Evolutionary conservation across 805 yeast genomes (phyloP).

Genomic region (Lachancea mirantina): DNA sequence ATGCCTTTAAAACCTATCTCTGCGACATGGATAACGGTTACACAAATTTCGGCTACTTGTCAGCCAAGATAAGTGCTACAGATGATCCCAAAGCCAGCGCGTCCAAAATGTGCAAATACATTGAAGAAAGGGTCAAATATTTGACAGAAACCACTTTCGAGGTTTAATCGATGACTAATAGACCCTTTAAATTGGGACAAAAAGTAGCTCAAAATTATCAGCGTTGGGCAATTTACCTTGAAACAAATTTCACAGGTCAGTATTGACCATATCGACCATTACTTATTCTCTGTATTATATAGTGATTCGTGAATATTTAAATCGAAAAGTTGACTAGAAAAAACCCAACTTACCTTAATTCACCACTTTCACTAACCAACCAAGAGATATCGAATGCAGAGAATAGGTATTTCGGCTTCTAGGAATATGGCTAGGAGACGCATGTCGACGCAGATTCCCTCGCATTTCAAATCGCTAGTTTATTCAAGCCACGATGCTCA

Average conservation of each 20-base stretch:
- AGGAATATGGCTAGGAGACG: constrained; percentile 10
- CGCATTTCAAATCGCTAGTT: constrained; percentile 24
- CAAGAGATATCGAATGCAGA: too few relatives aligned
- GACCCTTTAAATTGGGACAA: too few relatives aligned
- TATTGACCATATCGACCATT: not conserved
- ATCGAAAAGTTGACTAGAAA: too few relatives aligned
- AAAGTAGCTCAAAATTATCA: too few relatives aligned
- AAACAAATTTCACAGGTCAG: not conserved
- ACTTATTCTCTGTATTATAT: too few relatives aligned
- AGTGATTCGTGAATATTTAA: too few relatives aligned
- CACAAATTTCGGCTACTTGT: constrained; percentile 18
- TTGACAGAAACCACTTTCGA: constrained; percentile 13
- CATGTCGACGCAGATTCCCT: constrained; percentile 20
- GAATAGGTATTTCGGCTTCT: not conserved
- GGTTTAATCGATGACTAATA: constrained; percentile 1
- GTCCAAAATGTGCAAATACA: constrained; percentile 22
- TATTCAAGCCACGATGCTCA: constrained; percentile 27
- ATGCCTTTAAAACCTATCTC: constrained; percentile 16
- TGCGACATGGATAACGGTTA: constrained; percentile 13
- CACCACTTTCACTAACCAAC: too few relatives aligned
- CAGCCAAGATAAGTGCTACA: constrained; percentile 9
- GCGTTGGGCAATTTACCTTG: too few relatives aligned
- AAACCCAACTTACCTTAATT: too few relatives aligned
- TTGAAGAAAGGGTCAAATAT: constrained; percentile 16
- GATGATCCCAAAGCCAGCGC: constrained; percentile 11